Evolutionary conservation across 495 filamentous ascomycete genomes (phyloP).

Genomic region (Aspergillus conjunctus): DNA sequence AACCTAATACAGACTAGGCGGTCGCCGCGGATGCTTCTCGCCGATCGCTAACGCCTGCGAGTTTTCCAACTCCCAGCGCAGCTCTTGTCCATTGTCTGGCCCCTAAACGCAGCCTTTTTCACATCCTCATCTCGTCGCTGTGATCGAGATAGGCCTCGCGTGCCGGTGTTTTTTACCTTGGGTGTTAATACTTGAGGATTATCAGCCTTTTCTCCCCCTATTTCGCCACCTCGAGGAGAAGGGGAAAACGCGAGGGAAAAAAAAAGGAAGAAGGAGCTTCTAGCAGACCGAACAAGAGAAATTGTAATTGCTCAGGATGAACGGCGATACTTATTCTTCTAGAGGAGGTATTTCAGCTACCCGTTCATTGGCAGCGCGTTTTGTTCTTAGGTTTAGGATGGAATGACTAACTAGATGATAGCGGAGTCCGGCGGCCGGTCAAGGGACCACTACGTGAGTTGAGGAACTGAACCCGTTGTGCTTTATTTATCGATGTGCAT

Average conservation of each 20-base stretch:
- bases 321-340: slow-evolving; percentile 82
- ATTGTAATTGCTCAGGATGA: slow-evolving; percentile 62
- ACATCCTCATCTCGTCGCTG: slow-evolving; percentile 9
- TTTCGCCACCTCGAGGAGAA: background rate
- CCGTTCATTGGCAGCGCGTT: background rate
- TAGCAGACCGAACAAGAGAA: slow-evolving; percentile 3
- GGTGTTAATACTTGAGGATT: background rate
- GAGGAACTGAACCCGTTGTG: background rate
- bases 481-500: background rate
- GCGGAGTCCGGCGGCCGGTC: slow-evolving; percentile 70
- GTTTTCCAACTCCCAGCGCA: slow-evolving; percentile 28
- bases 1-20: slow-evolving; percentile 20
- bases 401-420: slow-evolving; percentile 28
- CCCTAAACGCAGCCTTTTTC: background rate
- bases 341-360: slow-evolving; percentile 56
- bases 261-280: slow-evolving; percentile 14
- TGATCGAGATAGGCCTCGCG: background rate
- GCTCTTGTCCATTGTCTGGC: slow-evolving; percentile 12
- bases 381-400: background rate
- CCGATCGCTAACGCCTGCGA: slow-evolving; percentile 28
- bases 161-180: background rate
- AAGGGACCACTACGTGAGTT: slow-evolving; percentile 72
- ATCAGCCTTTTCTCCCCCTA: background rate
- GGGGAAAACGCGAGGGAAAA: slow-evolving; percentile 4
- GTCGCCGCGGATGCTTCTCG: slow-evolving; percentile 16